Evolutionary conservation across 768 basidiomycete genomes (phyloP).

Genomic region (Pisolithus microcarpus): DNA sequence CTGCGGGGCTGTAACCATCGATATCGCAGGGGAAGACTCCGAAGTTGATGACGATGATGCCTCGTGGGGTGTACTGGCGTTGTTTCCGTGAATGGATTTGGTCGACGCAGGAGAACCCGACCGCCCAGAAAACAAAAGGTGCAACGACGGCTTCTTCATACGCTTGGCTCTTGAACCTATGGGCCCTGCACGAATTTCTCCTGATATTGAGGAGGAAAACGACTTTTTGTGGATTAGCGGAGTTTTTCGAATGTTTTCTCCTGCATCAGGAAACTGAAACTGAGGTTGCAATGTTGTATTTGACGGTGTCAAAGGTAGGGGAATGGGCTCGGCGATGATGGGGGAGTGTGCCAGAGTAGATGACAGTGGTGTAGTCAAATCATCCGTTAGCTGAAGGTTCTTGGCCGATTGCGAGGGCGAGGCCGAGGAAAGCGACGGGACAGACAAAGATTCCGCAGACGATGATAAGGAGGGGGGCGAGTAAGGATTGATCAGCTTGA

Average conservation of each 20-base stretch:
- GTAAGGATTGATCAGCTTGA: conserved; percentile 19
- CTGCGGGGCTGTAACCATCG: conserved; percentile 56
- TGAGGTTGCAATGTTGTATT: conserved; percentile 13
- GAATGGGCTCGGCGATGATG: conserved; percentile 24
- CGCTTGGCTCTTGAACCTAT: conserved; percentile 27
- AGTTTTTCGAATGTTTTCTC: conserved; percentile 24
- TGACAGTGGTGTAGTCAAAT: conserved; percentile 19
- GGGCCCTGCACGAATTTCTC: conserved; percentile 32
- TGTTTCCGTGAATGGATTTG: conserved; percentile 10
- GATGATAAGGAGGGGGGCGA: conserved; percentile 48
- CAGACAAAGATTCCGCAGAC: conserved; percentile 54
- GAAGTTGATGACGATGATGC: conserved; percentile 21
- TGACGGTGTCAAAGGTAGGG: conserved; percentile 17
- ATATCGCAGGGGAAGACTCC: conserved; percentile 26
- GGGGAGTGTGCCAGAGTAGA: conserved; percentile 21
- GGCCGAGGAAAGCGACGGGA: conserved; percentile 46
- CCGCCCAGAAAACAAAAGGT: conserved; percentile 60
- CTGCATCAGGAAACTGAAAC: conserved; percentile 43
- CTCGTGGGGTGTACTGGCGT: conserved; percentile 10
- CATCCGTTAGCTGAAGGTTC: conserved; percentile 31
- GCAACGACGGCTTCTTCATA: conserved; percentile 63
- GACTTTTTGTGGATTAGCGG: conserved; percentile 32
- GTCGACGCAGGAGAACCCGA: conserved; percentile 42
- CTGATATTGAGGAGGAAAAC: conserved; percentile 25
- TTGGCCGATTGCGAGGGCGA: conserved; percentile 28